Percentiles rank a stretch among this genome's conserved stretches.
These are phyloP conservation scores for Alternaria conjuncta DNA, from an alignment of 2,329 filamentous ascomycete genomes.

Conservation along the genomic window DNA sequence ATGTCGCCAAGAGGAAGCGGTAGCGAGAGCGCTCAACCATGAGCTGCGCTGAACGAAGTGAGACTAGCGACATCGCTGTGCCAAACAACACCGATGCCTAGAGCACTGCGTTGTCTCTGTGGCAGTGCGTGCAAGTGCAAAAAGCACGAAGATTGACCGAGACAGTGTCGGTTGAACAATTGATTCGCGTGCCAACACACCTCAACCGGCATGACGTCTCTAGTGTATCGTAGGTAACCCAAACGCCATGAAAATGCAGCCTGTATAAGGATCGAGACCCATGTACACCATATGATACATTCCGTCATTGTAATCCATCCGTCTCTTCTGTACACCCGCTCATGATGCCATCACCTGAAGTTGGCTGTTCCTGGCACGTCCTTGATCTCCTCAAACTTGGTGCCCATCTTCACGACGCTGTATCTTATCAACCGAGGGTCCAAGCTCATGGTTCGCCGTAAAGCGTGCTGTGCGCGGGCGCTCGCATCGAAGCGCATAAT, in stretches of 20 bases:
- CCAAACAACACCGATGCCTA: not conserved
- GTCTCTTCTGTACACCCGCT: not conserved
- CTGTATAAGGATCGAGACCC: not conserved
- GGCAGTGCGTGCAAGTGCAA: not conserved
- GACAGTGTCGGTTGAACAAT: not conserved
- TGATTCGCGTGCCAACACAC: not conserved
- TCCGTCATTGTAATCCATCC: not conserved
- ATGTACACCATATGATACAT: conserved; percentile 1
- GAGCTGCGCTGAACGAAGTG: not conserved
- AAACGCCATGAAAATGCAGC: not conserved
- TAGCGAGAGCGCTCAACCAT: not conserved
- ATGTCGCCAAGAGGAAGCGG: not conserved
- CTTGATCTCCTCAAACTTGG: conserved; percentile 67
- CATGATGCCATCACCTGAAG: conserved; percentile 40
- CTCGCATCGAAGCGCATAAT: conserved; percentile 94
- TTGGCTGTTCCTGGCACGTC: conserved; percentile 62
- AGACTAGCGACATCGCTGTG: not conserved
- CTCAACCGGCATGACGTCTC: not conserved
- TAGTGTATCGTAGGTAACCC: not conserved
- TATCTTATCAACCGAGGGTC: conserved; percentile 92
- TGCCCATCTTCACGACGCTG: conserved; percentile 83
- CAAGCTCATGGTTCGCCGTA: conserved; percentile 77
- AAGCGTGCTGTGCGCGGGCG: conserved; percentile 72
- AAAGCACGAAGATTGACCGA: not conserved
- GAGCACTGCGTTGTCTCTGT: not conserved